A percentile compares a stretch with the other conserved stretches of the same genome.
Conservation (phyloP, 306 rosid genomes). For the Sicyos baderoa region DNA sequence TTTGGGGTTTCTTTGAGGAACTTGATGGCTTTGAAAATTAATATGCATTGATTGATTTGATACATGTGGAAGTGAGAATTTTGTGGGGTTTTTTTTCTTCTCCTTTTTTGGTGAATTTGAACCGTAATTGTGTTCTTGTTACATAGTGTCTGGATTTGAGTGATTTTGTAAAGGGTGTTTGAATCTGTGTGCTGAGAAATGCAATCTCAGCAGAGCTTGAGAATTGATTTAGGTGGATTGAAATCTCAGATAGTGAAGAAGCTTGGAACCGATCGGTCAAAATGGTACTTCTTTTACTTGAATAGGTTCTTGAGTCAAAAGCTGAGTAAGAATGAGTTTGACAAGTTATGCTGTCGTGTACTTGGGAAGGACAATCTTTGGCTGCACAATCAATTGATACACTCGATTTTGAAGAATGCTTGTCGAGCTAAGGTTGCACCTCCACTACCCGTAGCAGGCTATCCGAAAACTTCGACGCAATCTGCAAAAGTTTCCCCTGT, state of each 20-base stretch:
- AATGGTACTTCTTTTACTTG: conserved; percentile 58
- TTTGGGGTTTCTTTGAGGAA: not conserved
- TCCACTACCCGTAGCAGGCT: conserved; percentile 34
- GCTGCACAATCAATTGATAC: conserved; percentile 73
- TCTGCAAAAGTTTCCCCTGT: conserved; percentile 49
- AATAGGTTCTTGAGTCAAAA: conserved; percentile 73
- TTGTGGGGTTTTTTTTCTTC: conserved; percentile 16
- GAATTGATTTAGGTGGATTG: conserved; percentile 86
- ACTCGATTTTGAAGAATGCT: conserved; percentile 78
- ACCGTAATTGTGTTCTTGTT: conserved; percentile 32
- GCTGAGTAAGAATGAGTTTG: conserved; percentile 81
- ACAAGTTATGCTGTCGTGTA: conserved; percentile 56
- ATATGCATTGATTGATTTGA: conserved; percentile 14
- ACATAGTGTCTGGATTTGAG: conserved; percentile 31
- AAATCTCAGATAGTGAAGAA: conserved; percentile 73
- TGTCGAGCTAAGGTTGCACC: conserved; percentile 78
- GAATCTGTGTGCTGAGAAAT: conserved; percentile 71
- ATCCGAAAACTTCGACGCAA: conserved; percentile 38
- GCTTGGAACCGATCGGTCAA: conserved; percentile 71
- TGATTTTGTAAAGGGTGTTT: conserved; percentile 51
- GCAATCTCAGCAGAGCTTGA: conserved; percentile 85
- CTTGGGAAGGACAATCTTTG: conserved; percentile 77
- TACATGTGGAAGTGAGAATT: conserved; percentile 45
- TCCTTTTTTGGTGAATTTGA: conserved; percentile 32
- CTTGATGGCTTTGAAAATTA: not conserved